These are phyloP conservation scores for Pseudoneurospora amorphoporcata DNA, from an alignment of 495 filamentous ascomycete genomes.

Conservation along the genomic window DNA sequence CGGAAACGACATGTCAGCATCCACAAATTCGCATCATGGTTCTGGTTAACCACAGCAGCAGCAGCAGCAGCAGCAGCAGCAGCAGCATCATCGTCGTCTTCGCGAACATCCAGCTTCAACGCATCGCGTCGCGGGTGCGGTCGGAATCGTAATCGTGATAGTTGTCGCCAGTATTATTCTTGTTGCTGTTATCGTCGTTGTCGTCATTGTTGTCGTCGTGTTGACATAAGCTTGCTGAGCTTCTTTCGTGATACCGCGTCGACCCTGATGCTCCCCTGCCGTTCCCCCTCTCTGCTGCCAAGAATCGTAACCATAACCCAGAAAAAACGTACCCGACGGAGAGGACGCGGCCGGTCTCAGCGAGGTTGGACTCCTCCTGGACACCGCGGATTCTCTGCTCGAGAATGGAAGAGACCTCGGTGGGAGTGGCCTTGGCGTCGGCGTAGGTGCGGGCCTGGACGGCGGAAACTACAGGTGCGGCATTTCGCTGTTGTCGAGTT, in stretches of 20 bases:
- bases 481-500: conserved; percentile 62
- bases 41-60: background rate
- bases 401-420: conserved; percentile 97
- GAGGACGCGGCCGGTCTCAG: conserved; percentile 97
- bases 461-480: conserved; percentile 64
- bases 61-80: background rate
- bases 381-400: conserved; percentile 98
- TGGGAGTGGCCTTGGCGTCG: conserved; percentile 90
- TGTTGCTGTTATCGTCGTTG: background rate
- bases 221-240: background rate
- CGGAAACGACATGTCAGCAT: conserved; percentile 28
- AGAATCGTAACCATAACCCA: conserved; percentile 3
- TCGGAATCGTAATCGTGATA: background rate
- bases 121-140: background rate
- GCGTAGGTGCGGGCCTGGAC: conserved; percentile 79
- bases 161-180: background rate
- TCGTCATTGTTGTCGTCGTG: background rate
- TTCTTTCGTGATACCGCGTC: background rate
- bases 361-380: conserved; percentile 88
- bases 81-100: background rate
- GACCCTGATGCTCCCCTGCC: background rate
- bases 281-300: conserved; percentile 9
- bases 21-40: background rate
- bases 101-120: background rate
- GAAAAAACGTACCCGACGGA: conserved; percentile 84